phyloP scores from a whole-genome alignment of 2,329 filamentous ascomycete genomes.

The Myotisia sp. region DNA sequence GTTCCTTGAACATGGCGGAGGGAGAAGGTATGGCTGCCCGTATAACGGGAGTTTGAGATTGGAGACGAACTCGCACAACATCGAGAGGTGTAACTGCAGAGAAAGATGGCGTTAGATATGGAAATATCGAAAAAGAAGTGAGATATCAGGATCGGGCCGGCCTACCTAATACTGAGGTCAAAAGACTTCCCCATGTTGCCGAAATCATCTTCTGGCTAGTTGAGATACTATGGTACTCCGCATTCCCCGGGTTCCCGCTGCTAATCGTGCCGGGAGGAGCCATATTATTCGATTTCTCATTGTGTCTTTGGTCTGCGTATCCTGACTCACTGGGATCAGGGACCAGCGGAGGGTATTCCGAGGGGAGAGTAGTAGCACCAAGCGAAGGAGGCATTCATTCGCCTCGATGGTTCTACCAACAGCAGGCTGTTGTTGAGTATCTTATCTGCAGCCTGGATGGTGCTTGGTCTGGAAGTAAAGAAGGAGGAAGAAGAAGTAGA shows the following conservation, averaged over 20 bases:
- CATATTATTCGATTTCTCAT: no score
- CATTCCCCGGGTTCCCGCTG: not conserved
- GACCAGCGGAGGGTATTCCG: no score
- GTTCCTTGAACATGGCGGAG: constrained; percentile 40
- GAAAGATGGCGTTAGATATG: constrained; percentile 10
- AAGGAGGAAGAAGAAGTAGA: no score
- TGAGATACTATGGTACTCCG: constrained; percentile 45
- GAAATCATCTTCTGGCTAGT: constrained; percentile 87
- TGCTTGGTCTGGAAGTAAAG: no score
- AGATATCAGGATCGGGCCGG: constrained; percentile 9
- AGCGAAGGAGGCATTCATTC: no score
- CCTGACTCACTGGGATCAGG: no score
- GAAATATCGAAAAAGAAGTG: not conserved
- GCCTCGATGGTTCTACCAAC: no score
- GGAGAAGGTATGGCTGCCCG: constrained; percentile 33
- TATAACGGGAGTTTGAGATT: constrained; percentile 55
- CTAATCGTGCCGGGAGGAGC: no score
- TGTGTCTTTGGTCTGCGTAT: no score
- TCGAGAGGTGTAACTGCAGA: constrained; percentile 77
- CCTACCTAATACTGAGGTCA: constrained; percentile 79
- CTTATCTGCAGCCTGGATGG: no score
- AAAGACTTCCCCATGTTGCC: constrained; percentile 73
- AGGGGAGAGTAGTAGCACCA: no score
- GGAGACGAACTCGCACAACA: constrained; percentile 85
- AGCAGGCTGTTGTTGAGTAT: no score